Evolutionary conservation across 208 protist genomes (phyloP).

Genomic region (Herpetomonas tarakana): DNA sequence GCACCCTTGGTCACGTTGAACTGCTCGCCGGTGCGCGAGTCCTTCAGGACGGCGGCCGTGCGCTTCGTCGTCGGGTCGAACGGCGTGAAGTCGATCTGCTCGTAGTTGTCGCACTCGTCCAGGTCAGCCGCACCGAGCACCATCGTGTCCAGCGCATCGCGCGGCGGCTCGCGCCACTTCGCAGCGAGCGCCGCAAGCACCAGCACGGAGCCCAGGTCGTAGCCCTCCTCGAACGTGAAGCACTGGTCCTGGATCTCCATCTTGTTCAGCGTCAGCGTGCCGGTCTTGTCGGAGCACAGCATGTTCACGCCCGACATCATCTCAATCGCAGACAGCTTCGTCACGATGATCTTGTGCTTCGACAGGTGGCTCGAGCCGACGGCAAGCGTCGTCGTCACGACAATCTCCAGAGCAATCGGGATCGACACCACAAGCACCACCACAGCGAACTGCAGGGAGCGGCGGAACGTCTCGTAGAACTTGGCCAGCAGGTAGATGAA

Average conservation of each 20-base stretch:
- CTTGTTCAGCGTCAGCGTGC: conserved; percentile 94
- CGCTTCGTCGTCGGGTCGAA: conserved; percentile 72
- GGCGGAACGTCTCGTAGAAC: conserved; percentile 58
- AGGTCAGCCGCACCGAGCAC: conserved; percentile 35
- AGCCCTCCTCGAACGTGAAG: conserved; percentile 63
- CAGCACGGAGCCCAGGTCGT: conserved; percentile 56
- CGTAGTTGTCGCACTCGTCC: conserved; percentile 35
- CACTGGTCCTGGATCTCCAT: conserved; percentile 84
- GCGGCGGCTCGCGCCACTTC: conserved; percentile 89
- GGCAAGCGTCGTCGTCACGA: conserved; percentile 86
- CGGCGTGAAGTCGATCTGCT: conserved; percentile 31
- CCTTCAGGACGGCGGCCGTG: conserved; percentile 59
- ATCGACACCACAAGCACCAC: conserved; percentile 94
- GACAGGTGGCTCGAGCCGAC: conserved; percentile 91
- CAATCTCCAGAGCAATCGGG: conserved; percentile 83
- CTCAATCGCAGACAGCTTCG: conserved; percentile 91
- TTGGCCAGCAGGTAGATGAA: conserved; percentile 78
- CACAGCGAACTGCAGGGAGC: conserved; percentile 71
- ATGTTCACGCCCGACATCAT: conserved; percentile 89
- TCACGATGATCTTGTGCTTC: conserved; percentile 93
- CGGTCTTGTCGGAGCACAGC: conserved; percentile 95
- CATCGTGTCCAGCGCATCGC: conserved; percentile 82
- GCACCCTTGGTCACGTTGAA: conserved; percentile 89
- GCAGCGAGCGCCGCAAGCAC: conserved; percentile 80
- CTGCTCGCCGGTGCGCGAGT: conserved; percentile 54